Percentiles rank a stretch among this genome's conserved stretches.
Evolutionary conservation across 345 rosid genomes (phyloP).

Genomic region (Laguncularia racemosa): DNA sequence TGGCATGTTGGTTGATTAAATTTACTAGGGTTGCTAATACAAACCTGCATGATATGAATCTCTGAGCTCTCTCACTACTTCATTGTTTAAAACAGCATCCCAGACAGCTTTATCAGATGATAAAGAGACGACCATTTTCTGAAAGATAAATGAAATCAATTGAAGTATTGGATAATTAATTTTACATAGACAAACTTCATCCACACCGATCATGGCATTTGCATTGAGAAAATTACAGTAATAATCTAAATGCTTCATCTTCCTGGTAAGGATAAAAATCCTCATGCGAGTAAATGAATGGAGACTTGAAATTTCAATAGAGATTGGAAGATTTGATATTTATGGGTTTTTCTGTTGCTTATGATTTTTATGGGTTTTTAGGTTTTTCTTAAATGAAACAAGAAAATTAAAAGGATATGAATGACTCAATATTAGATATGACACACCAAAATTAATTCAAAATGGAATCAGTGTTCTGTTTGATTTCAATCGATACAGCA

Average conservation of each 20-base stretch:
- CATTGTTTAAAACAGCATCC: conserved; percentile 78
- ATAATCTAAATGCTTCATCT: neutral
- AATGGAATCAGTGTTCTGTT: too few species aligned
- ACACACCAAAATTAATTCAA: too few species aligned
- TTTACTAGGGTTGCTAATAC: conserved; percentile 12
- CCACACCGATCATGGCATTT: neutral
- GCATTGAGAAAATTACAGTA: neutral
- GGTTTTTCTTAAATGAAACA: too few species aligned
- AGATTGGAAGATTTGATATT: too few species aligned
- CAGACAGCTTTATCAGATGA: conserved; percentile 79
- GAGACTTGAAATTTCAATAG: too few species aligned
- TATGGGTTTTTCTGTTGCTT: too few species aligned
- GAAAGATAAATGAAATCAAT: conserved; percentile 4
- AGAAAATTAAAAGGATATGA: too few species aligned
- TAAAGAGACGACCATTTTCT: conserved; percentile 76
- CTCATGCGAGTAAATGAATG: too few species aligned
- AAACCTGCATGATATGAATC: conserved; percentile 49
- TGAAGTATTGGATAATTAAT: neutral
- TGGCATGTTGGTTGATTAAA: neutral
- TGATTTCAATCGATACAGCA: too few species aligned
- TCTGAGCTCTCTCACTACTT: conserved; percentile 60
- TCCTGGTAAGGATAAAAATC: neutral
- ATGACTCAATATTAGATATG: too few species aligned
- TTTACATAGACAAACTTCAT: neutral
- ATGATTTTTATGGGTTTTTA: too few species aligned